These are phyloP conservation scores for Wickerhamomyces kurtzmanii DNA, from an alignment of 805 yeast genomes.

Conservation along the genomic window DNA sequence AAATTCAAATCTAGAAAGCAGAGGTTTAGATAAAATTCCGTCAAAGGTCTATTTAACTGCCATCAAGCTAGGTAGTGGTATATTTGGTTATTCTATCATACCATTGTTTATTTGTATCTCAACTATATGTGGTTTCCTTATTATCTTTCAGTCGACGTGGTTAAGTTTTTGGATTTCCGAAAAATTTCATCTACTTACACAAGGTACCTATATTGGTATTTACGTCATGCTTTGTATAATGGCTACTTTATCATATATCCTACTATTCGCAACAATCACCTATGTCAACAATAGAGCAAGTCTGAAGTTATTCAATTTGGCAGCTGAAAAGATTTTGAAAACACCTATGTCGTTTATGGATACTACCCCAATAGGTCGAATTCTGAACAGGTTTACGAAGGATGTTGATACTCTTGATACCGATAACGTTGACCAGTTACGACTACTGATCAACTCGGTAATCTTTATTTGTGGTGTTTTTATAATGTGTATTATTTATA, in stretches of 20 bases:
- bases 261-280: slow-evolving; percentile 44
- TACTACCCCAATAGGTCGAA: slow-evolving; percentile 78
- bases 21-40: slow-evolving; percentile 11
- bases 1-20: slow-evolving; percentile 15
- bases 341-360: slow-evolving; percentile 83
- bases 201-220: slow-evolving; percentile 57
- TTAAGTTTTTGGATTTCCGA: slow-evolving; percentile 65
- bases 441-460: slow-evolving; percentile 44
- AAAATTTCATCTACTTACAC: slow-evolving; percentile 31
- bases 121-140: slow-evolving; percentile 34
- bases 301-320: slow-evolving; percentile 41
- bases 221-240: slow-evolving; percentile 44
- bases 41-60: slow-evolving; percentile 29
- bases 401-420: slow-evolving; percentile 80
- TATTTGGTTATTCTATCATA: slow-evolving; percentile 17
- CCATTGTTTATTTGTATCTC: slow-evolving; percentile 17
- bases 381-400: slow-evolving; percentile 75
- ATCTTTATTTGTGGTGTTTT: slow-evolving; percentile 51
- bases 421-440: slow-evolving; percentile 60
- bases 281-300: slow-evolving; percentile 45
- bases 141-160: slow-evolving; percentile 59
- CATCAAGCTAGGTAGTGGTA: slow-evolving; percentile 36
- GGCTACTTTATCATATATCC: slow-evolving; percentile 35
- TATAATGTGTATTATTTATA: slow-evolving; percentile 55
- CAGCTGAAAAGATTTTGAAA: slow-evolving; percentile 46